Conservation (phyloP, 352 stramenopile species). For the Globisporangium alternatum region DNA sequence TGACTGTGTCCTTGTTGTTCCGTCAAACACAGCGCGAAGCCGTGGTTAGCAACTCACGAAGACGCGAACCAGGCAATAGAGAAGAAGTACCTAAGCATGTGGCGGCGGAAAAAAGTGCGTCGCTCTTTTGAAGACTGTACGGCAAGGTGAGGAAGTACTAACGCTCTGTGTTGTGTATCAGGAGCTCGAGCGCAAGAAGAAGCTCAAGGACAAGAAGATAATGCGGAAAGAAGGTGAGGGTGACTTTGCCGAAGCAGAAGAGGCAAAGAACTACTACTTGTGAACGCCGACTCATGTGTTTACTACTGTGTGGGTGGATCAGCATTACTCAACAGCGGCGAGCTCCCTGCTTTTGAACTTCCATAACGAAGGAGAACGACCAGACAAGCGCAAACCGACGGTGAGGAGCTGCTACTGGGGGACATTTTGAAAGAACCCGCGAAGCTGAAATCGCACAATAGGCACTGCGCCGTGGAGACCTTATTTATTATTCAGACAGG, state of each 20-base stretch:
- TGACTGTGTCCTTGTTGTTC: background rate
- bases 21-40: constrained; percentile 37
- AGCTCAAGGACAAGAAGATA: constrained; percentile 70
- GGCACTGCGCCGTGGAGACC: background rate
- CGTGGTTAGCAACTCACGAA: constrained; percentile 52
- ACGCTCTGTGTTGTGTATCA: constrained; percentile 14
- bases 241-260: background rate
- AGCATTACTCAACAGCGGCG: constrained; percentile 8
- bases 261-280: no score
- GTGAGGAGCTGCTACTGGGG: background rate
- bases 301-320: background rate
- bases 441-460: no score
- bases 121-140: background rate
- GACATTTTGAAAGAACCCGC: background rate
- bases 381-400: background rate
- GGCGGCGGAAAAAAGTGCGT: constrained; percentile 62
- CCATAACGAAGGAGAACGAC: constrained; percentile 1
- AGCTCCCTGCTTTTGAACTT: constrained; percentile 8
- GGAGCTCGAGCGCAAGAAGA: constrained; percentile 70
- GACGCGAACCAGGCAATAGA: constrained; percentile 43
- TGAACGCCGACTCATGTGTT: no score
- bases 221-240: constrained; percentile 53
- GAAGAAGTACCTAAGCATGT: constrained; percentile 58
- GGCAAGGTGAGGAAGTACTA: background rate
- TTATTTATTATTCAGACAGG: constrained; percentile 6